phyloP scores from a whole-genome alignment of 129 eudicot species.

The Apium graveolens region DNA sequence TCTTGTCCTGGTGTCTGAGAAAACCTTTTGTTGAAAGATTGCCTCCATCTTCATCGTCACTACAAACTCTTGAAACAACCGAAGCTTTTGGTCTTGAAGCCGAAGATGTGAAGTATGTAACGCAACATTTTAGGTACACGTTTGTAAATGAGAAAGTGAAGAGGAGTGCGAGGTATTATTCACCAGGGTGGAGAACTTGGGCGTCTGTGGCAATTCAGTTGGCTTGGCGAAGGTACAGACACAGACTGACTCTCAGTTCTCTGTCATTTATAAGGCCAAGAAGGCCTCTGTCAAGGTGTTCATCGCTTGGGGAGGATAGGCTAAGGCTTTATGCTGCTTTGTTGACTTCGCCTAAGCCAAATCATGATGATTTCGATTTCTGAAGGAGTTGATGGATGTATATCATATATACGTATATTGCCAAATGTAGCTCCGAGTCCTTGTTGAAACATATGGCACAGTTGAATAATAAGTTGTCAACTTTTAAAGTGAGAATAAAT shows the following conservation, averaged over 20 bases:
- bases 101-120: constrained; percentile 90
- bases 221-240: constrained; percentile 93
- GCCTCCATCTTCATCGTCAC: constrained; percentile 85
- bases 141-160: constrained; percentile 84
- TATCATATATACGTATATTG: not conserved
- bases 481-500: not conserved
- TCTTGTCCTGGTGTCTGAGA: constrained; percentile 85
- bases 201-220: constrained; percentile 92
- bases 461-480: not conserved
- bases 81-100: constrained; percentile 97
- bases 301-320: constrained; percentile 87
- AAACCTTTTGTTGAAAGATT: constrained; percentile 79
- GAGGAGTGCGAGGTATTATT: constrained; percentile 92
- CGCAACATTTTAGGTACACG: constrained; percentile 92
- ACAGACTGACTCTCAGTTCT: constrained; percentile 71
- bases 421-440: not conserved
- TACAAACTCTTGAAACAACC: constrained; percentile 78
- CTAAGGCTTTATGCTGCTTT: constrained; percentile 82
- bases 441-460: not conserved
- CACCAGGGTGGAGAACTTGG: constrained; percentile 99
- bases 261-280: constrained; percentile 90
- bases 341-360: constrained; percentile 91
- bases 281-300: constrained; percentile 81
- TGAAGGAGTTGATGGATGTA: constrained; percentile 5
- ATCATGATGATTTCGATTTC: constrained; percentile 90